These are phyloP conservation scores for Sicyos edulis DNA, from an alignment of 306 rosid species.

Conservation along the genomic window DNA sequence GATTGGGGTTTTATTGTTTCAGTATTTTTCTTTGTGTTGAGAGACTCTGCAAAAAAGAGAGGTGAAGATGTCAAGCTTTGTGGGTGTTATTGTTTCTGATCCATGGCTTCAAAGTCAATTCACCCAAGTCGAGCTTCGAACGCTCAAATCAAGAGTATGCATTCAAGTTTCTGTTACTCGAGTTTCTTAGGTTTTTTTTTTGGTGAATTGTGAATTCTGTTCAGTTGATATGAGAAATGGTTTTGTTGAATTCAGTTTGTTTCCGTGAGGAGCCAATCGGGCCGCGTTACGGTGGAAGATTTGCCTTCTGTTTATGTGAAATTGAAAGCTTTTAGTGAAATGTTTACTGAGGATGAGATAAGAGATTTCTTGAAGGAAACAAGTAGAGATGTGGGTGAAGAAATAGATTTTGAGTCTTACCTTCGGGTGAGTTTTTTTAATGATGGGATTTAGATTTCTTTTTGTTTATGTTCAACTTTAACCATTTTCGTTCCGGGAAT, in stretches of 20 bases:
- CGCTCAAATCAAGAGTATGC: constrained; percentile 82
- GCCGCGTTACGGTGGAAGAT: constrained; percentile 48
- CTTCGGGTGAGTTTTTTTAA: constrained; percentile 55
- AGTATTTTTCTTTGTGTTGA: constrained; percentile 25
- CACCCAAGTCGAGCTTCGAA: constrained; percentile 98
- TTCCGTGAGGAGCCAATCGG: constrained; percentile 61
- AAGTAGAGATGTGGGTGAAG: constrained; percentile 41
- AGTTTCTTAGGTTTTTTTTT: neutral
- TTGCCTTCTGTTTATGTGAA: constrained; percentile 64
- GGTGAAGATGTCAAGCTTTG: constrained; percentile 74
- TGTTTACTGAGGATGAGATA: constrained; percentile 67
- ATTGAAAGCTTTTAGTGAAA: constrained; percentile 49
- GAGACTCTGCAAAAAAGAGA: constrained; percentile 28
- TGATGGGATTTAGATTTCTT: neutral
- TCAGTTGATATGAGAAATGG: constrained; percentile 23
- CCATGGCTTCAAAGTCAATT: constrained; percentile 90
- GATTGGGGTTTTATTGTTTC: constrained; percentile 21
- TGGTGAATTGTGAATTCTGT: constrained; percentile 16
- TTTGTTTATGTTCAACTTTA: no score
- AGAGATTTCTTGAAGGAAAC: constrained; percentile 46
- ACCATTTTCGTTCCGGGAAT: no score
- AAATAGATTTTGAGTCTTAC: constrained; percentile 79
- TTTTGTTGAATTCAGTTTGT: constrained; percentile 49
- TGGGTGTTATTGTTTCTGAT: constrained; percentile 91
- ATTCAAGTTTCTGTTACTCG: neutral